Base-by-base conservation (phyloP, 1,284 basidiomycete species). In the Thelephora terrestris region DNA sequence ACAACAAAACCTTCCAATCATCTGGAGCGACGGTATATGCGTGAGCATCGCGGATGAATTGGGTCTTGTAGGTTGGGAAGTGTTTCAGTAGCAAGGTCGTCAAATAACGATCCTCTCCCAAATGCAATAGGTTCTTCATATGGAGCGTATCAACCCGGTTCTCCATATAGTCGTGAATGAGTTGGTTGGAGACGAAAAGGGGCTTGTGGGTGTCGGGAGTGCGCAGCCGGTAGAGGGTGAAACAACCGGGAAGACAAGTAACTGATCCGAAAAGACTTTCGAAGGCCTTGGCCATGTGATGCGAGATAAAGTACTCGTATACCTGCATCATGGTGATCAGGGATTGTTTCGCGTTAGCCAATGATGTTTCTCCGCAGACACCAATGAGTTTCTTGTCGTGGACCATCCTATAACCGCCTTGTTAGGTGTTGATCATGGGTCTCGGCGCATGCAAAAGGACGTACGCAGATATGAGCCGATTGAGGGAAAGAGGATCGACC, bases 291-390 rank as follows among this genome's bases (percentile, higher is more conserved):
- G 95, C 88, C 71, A 99, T 81, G 69, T 99, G 89, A 68, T 96
- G 93, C 1, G 90, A 97, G 58, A 97, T 90, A 71, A 90, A 97
- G 74, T 95, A 95, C 61, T 95, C 92, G 71, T 96, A 96, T n/a
- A 95, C 86, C 72, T 97, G 94, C 79, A 96, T 94, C 95, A 98
- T 98, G 10, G 95, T 98, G 53, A 95, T 89, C 62, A 95, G 77
- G 2, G 91, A 94, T 63, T 93, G 86, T 62, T 92, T 91, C 20
- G 91, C 81, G 59, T 98, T 96, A 23, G 90, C 75, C 45, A 96
- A 69, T 57, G 85, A 79, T 0, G 93, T 97, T 68, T 97, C 93
- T 57, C 94, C 94, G 58, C 93, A 98, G 54, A 93, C 88, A 58
- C 91, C 92, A 42, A 97, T 74, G 3, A 91, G 74, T 61, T 93